These are phyloP conservation scores for Aspergillus sparsus DNA, from an alignment of 495 filamentous ascomycete genomes.

Conservation along the genomic window DNA sequence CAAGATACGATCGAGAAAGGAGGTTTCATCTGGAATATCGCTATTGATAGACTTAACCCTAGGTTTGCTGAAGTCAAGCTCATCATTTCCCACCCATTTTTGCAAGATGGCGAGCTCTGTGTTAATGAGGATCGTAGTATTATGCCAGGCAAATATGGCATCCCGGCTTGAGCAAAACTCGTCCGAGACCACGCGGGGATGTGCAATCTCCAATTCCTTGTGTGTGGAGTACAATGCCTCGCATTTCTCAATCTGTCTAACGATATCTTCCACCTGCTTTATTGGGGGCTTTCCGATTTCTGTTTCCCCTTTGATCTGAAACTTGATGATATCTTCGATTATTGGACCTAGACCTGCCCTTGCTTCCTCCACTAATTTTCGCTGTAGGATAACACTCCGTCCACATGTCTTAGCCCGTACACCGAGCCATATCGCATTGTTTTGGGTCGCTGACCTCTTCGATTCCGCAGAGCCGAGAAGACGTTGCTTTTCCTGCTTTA, in stretches of 20 bases:
- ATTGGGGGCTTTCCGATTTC: conserved; percentile 85
- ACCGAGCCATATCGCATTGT: conserved; percentile 87
- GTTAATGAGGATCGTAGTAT: conserved; percentile 96
- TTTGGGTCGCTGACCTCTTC: conserved; percentile 68
- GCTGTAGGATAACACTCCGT: conserved; percentile 77
- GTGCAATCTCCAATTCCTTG: conserved; percentile 65
- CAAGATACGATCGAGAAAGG: conserved; percentile 95
- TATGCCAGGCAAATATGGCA: conserved; percentile 91
- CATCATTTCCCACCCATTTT: conserved; percentile 94
- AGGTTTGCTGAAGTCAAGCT: conserved; percentile 81
- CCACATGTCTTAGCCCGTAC: conserved; percentile 81
- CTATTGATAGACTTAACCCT: conserved; percentile 48
- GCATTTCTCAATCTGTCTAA: conserved; percentile 83
- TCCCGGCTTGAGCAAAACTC: conserved; percentile 79
- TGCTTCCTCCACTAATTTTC: conserved; percentile 78
- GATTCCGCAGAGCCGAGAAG: conserved; percentile 82
- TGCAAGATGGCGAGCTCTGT: conserved; percentile 87
- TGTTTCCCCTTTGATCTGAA: conserved; percentile 89
- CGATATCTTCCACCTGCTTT: conserved; percentile 85
- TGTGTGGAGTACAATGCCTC: conserved; percentile 82
- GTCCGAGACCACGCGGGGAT: conserved; percentile 70
- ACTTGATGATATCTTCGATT: conserved; percentile 85
- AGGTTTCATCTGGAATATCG: conserved; percentile 80
- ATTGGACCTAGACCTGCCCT: conserved; percentile 65
- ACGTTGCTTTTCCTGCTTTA: conserved; percentile 95